Conservation (phyloP, 352 stramenopile species). For the Phytophthora cactorum region DNA sequence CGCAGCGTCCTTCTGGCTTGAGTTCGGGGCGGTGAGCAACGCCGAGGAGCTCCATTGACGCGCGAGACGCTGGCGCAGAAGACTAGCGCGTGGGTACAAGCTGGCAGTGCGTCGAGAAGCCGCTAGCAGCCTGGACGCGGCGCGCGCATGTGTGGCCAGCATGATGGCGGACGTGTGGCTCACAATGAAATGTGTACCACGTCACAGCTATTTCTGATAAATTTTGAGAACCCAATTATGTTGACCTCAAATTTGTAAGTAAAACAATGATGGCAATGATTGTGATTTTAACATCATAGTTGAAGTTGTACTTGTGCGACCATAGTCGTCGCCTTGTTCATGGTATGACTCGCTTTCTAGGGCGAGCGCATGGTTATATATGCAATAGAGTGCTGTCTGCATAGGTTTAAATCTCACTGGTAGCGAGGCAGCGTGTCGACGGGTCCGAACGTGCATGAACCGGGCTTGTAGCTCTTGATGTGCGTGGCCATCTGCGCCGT, state of each 20-base stretch:
- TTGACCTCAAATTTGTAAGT: neutral
- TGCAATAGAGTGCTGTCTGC: constrained; percentile 9
- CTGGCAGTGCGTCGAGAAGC: neutral
- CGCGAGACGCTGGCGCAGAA: constrained; percentile 6
- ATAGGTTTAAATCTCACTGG: constrained; percentile 15
- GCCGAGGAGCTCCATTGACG: constrained; percentile 27
- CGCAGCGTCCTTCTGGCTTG: constrained; percentile 21
- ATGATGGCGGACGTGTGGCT: constrained; percentile 27
- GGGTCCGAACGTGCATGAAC: constrained; percentile 56
- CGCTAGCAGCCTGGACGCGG: constrained; percentile 14
- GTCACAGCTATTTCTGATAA: constrained; percentile 1
- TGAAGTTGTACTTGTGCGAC: constrained; percentile 21
- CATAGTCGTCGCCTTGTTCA: neutral
- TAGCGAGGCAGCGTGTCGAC: constrained; percentile 55
- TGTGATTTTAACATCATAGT: constrained; percentile 3
- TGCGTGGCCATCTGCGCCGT: constrained; percentile 73
- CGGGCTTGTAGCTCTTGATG: constrained; percentile 60
- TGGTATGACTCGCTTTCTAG: constrained; percentile 14
- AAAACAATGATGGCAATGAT: constrained; percentile 5
- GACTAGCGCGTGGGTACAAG: neutral
- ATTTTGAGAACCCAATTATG: neutral
- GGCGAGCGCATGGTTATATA: constrained; percentile 8
- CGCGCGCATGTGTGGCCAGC: constrained; percentile 12
- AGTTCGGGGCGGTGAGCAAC: constrained; percentile 17
- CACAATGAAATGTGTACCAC: neutral